Base-by-base conservation (phyloP, 192 early-diverging fungal genomes). In the Coemansia interrupta region DNA sequence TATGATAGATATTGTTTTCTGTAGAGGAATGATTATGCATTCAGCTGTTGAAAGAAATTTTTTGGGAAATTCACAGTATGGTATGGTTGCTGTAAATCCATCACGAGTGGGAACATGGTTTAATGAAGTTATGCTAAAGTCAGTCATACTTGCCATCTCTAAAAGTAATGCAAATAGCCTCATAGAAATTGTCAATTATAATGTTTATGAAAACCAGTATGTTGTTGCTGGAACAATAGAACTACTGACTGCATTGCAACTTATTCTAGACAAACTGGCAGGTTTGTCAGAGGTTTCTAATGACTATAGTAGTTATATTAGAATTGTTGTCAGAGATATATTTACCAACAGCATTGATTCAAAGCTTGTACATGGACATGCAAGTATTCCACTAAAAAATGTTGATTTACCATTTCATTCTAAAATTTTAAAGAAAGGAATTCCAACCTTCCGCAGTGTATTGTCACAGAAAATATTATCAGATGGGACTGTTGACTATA, bases 371-470 rank as follows among this genome's bases (percentile, higher is more conserved):
- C 10, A 7, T 36, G 32, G 32, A 36, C 5, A 10, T 36, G 32
- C 32, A 36, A 36, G 8, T 7, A 36, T 36, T 36, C 32, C 32
- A 36, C 32, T 36, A 8, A 8, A 6, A 36, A 36, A 36, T 36
- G 93, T 97, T 45, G 95, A 97, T 60, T 89, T 97, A 28, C 95
- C 95, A 43, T 97, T 97, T 90, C 72, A 75, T 43, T 95, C 93
- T 0, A 83, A 80, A 52, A 88, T 89, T 84, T 78, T 97, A 62
- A 63, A 87, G 18, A 83, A 83, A 45, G 89, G 95, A 64, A 87
- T 95, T 41, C 72, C 82, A 15, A 88, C 88, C 60, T 98, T 98
- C 91, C 89, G 93, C 53, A 84, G 84, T 41, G 81, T 91, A 44
- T 77, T 95, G 22, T 82, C 78, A 43, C 85, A 84, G 66, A 90